Conservation (phyloP, 139 green algal species). For the Limnomonas spitsbergensis region DNA sequence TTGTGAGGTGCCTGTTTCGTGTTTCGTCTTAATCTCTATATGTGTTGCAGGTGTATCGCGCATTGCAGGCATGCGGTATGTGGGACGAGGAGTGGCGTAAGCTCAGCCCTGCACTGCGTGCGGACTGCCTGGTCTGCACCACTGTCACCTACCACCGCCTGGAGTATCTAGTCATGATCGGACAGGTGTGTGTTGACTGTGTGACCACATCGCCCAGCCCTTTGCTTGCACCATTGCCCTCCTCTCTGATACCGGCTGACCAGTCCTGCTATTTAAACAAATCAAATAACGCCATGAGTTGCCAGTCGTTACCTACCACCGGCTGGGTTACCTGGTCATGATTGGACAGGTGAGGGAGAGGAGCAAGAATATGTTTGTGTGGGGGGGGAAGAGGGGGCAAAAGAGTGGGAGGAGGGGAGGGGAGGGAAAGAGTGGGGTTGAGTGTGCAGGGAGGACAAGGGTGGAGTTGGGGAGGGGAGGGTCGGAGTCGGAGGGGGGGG, state of each 20-base stretch:
- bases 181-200: neutral
- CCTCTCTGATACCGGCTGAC: neutral
- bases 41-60: neutral
- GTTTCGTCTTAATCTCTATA: neutral
- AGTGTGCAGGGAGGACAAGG: no score
- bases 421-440: no score
- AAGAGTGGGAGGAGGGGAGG: no score
- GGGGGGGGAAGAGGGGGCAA: no score
- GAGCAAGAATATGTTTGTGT: no score
- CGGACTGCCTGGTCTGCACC: slow-evolving; percentile 9
- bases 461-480: no score
- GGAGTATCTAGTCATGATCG: neutral
- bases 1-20: neutral
- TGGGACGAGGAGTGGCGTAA: slow-evolving; percentile 7
- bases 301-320: no score
- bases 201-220: no score
- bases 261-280: neutral
- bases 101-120: slow-evolving; percentile 7
- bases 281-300: neutral
- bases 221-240: no score
- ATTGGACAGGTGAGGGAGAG: neutral
- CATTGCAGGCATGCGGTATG: neutral
- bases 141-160: neutral
- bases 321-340: no score
- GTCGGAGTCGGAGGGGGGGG: no score